Evolutionary conservation across 2,329 filamentous ascomycete species (phyloP).

Genomic region (Rhytidhysteron rufulum): DNA sequence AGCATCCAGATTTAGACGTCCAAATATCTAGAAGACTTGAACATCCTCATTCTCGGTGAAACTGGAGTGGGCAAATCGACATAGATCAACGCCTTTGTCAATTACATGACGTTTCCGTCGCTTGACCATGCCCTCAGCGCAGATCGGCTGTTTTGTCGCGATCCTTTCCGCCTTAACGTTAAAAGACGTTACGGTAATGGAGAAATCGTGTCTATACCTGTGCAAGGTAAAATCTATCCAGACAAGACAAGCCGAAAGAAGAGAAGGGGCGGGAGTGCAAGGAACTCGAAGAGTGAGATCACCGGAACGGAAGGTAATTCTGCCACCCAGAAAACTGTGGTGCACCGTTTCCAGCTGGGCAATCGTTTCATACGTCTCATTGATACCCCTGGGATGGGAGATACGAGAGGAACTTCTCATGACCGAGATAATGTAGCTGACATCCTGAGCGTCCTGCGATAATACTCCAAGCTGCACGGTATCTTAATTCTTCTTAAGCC

Average conservation of each 20-base stretch:
- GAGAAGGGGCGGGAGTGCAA: too few relatives aligned
- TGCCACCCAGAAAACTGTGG: slow-evolving; percentile 35
- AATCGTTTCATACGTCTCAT: slow-evolving; percentile 33
- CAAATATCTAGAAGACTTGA: slow-evolving; percentile 31
- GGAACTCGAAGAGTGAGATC: slow-evolving; percentile 28
- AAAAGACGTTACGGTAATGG: too few relatives aligned
- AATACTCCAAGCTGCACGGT: slow-evolving; percentile 37
- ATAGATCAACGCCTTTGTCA: slow-evolving; percentile 48
- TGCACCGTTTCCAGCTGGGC: slow-evolving; percentile 30
- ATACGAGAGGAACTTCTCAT: slow-evolving; percentile 35
- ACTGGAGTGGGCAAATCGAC: slow-evolving; percentile 50
- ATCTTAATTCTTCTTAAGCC: slow-evolving; percentile 43
- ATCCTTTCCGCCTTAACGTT: too few relatives aligned
- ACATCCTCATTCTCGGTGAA: slow-evolving; percentile 47
- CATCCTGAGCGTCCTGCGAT: slow-evolving; percentile 33
- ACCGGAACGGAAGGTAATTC: slow-evolving; percentile 33
- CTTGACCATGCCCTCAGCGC: slow-evolving; percentile 38
- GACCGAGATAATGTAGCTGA: slow-evolving; percentile 41
- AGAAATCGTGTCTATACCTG: slow-evolving; percentile 40
- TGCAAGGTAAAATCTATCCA: slow-evolving; percentile 26
- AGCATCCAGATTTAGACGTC: too few relatives aligned
- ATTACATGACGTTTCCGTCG: slow-evolving; percentile 39
- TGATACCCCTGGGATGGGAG: slow-evolving; percentile 44
- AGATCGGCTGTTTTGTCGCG: slow-evolving; percentile 21
- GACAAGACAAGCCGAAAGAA: too few relatives aligned